Evolutionary conservation across 352 stramenopile genomes (phyloP).

Genomic region (Phytophthora pinifolia): DNA sequence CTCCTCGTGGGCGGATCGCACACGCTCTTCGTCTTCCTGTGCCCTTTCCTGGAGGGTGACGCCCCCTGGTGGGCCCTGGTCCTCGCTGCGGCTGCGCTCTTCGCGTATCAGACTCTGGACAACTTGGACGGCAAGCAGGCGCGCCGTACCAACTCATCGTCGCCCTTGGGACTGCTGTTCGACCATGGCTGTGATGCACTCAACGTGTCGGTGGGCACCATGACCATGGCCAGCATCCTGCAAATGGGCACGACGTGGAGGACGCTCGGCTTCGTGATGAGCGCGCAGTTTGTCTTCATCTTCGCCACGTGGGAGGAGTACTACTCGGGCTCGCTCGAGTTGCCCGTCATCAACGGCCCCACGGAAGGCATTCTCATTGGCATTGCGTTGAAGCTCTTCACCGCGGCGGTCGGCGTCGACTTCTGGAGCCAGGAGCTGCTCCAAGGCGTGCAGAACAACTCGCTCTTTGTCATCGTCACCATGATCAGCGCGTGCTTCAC

Average conservation of each 20-base stretch:
- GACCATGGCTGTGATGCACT: constrained; percentile 87
- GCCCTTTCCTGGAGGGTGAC: constrained; percentile 71
- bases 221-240: constrained; percentile 80
- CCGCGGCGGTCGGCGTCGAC: constrained; percentile 49
- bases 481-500: constrained; percentile 61
- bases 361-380: constrained; percentile 95
- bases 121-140: constrained; percentile 89
- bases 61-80: constrained; percentile 72
- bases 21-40: constrained; percentile 65
- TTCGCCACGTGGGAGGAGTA: constrained; percentile 99
- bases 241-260: constrained; percentile 83
- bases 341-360: constrained; percentile 96
- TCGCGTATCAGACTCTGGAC: constrained; percentile 84
- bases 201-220: constrained; percentile 81
- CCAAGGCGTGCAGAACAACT: constrained; percentile 79
- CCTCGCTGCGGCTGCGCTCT: constrained; percentile 55
- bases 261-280: constrained; percentile 71
- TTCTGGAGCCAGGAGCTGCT: constrained; percentile 76
- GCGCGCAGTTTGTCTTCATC: constrained; percentile 92
- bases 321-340: constrained; percentile 94
- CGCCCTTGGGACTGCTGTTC: constrained; percentile 80
- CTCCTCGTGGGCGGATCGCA: constrained; percentile 67
- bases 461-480: constrained; percentile 71
- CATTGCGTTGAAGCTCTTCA: constrained; percentile 76
- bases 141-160: constrained; percentile 86